Conservation (phyloP, 2,329 filamentous ascomycete species). For the Diplocarpon mali region DNA sequence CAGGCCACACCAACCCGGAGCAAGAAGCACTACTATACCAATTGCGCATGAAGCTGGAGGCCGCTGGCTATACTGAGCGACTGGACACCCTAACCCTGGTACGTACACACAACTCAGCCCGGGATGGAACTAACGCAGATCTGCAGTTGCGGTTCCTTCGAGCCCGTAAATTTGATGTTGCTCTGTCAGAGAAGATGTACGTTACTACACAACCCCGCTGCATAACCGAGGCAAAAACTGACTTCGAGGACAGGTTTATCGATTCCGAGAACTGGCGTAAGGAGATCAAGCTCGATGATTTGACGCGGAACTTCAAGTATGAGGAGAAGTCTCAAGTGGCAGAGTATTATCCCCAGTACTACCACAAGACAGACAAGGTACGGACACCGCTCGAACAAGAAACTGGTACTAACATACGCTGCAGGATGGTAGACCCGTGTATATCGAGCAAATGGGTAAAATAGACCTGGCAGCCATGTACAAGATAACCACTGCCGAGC, state of each 20-base stretch:
- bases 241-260: constrained; percentile 56
- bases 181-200: constrained; percentile 77
- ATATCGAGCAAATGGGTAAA: constrained; percentile 92
- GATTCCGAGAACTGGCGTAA: constrained; percentile 87
- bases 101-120: constrained; percentile 26
- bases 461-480: constrained; percentile 85
- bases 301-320: constrained; percentile 75
- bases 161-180: constrained; percentile 89
- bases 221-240: constrained; percentile 8
- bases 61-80: constrained; percentile 68
- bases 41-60: constrained; percentile 75
- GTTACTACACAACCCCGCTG: constrained; percentile 24
- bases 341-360: constrained; percentile 95
- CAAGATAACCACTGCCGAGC: constrained; percentile 84
- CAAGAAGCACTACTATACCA: constrained; percentile 87
- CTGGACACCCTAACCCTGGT: constrained; percentile 90
- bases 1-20: constrained; percentile 73
- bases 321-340: constrained; percentile 73
- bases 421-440: constrained; percentile 89
- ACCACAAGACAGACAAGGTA: constrained; percentile 90
- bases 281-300: constrained; percentile 73
- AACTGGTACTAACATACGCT: constrained; percentile 9
- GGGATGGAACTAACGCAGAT: constrained; percentile 4
- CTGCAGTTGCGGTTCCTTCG: constrained; percentile 74
- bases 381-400: not conserved